Evolutionary conservation across 2,329 filamentous ascomycete genomes (phyloP).

Genomic region (Colletotrichum australisinense): DNA sequence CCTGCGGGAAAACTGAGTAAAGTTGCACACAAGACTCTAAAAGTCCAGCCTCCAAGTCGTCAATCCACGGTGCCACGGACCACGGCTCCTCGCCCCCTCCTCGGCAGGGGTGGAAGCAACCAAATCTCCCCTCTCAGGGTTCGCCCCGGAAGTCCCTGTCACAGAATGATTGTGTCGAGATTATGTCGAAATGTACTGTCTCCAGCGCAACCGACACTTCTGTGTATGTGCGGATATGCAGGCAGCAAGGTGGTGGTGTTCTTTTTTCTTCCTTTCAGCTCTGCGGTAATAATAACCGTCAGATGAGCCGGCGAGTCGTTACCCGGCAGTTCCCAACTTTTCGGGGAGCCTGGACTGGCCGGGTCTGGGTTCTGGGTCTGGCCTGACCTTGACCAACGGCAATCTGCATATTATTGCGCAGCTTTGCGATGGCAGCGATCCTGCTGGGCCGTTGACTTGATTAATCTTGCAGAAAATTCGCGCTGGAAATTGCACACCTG

Average conservation of each 20-base stretch:
- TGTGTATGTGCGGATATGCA: neutral
- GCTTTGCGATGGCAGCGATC: neutral
- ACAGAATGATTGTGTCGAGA: constrained; percentile 32
- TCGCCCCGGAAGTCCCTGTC: constrained; percentile 25
- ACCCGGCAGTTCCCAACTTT: neutral
- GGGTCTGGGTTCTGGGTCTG: neutral
- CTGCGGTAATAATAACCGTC: neutral
- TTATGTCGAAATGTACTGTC: constrained; percentile 21
- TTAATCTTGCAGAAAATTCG: constrained; percentile 29
- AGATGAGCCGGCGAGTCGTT: neutral
- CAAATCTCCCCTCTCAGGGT: constrained; percentile 26
- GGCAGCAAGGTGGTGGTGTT: neutral
- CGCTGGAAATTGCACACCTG: constrained; percentile 29
- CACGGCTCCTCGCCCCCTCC: neutral
- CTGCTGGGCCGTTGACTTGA: neutral
- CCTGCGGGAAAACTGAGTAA: constrained; percentile 26
- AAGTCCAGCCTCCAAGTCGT: neutral
- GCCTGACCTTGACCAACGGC: neutral
- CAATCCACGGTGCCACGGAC: neutral
- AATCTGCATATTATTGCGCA: neutral
- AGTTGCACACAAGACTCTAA: neutral
- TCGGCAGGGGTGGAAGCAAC: neutral
- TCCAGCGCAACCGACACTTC: neutral
- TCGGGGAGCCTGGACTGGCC: neutral
- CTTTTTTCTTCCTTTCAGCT: neutral